Percentiles rank a stretch among this genome's conserved stretches.
phyloP scores from a whole-genome alignment of 176 grass and related monocot genomes.

The Oryza glumipatula region DNA sequence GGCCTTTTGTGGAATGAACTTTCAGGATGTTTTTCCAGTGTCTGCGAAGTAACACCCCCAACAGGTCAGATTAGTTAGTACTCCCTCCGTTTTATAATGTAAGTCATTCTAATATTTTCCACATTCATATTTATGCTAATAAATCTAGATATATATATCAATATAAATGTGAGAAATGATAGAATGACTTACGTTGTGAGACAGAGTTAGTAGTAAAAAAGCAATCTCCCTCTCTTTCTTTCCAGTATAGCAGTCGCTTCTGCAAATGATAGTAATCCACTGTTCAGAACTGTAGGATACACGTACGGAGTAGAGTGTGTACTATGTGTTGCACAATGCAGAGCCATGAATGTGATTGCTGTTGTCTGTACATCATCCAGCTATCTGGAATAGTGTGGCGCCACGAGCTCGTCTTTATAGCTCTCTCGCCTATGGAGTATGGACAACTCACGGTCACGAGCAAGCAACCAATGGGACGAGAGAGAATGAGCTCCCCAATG shows the following conservation, averaged over 20 bases:
- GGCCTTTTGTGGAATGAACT: background rate
- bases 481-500: background rate
- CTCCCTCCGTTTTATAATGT: too few species aligned
- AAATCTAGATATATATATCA: too few species aligned
- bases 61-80: background rate
- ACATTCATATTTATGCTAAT: too few species aligned
- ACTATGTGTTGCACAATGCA: background rate
- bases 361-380: constrained; percentile 11
- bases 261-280: background rate
- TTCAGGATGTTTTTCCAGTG: background rate
- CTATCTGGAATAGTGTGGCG: background rate
- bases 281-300: background rate
- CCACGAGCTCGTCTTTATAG: constrained; percentile 25
- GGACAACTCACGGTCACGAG: constrained; percentile 10
- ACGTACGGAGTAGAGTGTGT: background rate
- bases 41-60: background rate
- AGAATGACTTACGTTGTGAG: too few species aligned
- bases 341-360: background rate
- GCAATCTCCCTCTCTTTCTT: background rate
- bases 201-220: background rate
- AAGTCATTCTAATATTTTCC: too few species aligned
- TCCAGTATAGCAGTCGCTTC: too few species aligned
- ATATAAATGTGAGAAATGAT: too few species aligned
- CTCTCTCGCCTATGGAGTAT: background rate
- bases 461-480: background rate